Conservation (phyloP, 1,284 basidiomycete species). For the Sanghuangporus weigelae region DNA sequence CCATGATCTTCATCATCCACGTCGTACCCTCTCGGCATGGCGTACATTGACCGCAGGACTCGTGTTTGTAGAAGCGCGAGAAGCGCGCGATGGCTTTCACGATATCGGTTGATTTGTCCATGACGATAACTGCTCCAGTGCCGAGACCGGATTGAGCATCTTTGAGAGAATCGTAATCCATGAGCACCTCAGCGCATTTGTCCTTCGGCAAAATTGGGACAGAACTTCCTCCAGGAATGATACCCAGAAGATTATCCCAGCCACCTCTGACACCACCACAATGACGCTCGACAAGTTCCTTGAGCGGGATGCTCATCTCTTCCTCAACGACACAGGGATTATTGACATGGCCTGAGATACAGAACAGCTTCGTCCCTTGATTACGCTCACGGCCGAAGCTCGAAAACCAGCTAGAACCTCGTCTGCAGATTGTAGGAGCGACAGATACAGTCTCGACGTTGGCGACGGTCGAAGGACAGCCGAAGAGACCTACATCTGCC, state of each 20-base stretch:
- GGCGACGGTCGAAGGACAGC: slow-evolving; percentile 95
- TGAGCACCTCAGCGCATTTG: slow-evolving; percentile 80
- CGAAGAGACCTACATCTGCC: slow-evolving; percentile 95
- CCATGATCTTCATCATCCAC: slow-evolving; percentile 99
- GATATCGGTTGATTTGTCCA: slow-evolving; percentile 97
- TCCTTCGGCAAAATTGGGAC: slow-evolving; percentile 90
- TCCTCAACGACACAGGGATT: slow-evolving; percentile 98
- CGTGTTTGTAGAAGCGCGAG: slow-evolving; percentile 95
- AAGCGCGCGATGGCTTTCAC: slow-evolving; percentile 92
- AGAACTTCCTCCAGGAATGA: slow-evolving; percentile 93
- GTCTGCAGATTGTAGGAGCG: slow-evolving; percentile 92
- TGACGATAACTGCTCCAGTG: slow-evolving; percentile 97
- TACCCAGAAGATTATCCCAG: slow-evolving; percentile 94
- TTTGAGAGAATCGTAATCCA: slow-evolving; percentile 98
- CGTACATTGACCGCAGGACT: slow-evolving; percentile 98
- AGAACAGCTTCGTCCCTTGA: slow-evolving; percentile 93
- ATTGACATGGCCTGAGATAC: slow-evolving; percentile 96
- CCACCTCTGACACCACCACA: slow-evolving; percentile 93
- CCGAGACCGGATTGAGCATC: slow-evolving; percentile 93
- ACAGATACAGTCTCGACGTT: slow-evolving; percentile 99
- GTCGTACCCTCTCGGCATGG: slow-evolving; percentile 95
- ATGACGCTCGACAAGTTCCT: slow-evolving; percentile 94
- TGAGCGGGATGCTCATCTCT: slow-evolving; percentile 96
- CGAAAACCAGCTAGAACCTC: slow-evolving; percentile 92
- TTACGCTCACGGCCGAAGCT: slow-evolving; percentile 91